These are phyloP conservation scores for Cladosporium sphaerospermum DNA, from an alignment of 2,329 filamentous ascomycete species.

Conservation along the genomic window DNA sequence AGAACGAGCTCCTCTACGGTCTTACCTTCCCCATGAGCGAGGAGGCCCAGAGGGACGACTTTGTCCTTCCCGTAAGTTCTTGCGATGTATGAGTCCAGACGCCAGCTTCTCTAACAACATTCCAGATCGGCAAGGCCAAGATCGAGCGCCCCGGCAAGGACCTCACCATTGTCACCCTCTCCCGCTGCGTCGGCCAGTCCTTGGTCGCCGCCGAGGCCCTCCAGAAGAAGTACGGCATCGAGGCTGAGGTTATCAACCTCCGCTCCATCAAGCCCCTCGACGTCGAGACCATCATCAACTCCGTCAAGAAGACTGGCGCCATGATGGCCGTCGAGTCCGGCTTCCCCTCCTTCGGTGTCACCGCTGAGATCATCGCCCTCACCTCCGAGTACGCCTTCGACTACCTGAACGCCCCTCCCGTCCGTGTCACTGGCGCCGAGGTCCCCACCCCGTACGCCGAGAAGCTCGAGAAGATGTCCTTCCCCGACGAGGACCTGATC, in stretches of 20 bases:
- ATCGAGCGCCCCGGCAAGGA: conserved; percentile 95
- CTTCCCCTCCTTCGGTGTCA: conserved; percentile 91
- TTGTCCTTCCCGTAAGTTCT: conserved; percentile 67
- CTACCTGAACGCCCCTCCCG: conserved; percentile 89
- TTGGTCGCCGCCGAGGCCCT: conserved; percentile 82
- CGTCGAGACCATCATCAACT: conserved; percentile 89
- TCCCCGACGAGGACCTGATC: conserved; percentile 86
- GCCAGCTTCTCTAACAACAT: conserved; percentile 12
- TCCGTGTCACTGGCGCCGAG: conserved; percentile 92
- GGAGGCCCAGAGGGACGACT: conserved; percentile 91
- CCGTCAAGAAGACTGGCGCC: conserved; percentile 95
- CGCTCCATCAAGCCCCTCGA: conserved; percentile 96
- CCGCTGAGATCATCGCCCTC: conserved; percentile 85
- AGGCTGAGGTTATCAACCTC: conserved; percentile 95
- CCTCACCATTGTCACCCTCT: conserved; percentile 88
- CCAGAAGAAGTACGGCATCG: conserved; percentile 93
- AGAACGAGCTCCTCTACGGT: conserved; percentile 71
- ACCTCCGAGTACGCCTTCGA: conserved; percentile 98
- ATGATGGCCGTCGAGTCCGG: conserved; percentile 90
- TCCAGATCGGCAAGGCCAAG: conserved; percentile 90
- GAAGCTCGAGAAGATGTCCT: conserved; percentile 89
- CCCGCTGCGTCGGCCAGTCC: conserved; percentile 90
- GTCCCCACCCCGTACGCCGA: conserved; percentile 93
- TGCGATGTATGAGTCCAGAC: background rate
- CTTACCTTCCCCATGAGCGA: conserved; percentile 95